Conservation (phyloP, 148 eudicot species). For the Cornus florida region DNA sequence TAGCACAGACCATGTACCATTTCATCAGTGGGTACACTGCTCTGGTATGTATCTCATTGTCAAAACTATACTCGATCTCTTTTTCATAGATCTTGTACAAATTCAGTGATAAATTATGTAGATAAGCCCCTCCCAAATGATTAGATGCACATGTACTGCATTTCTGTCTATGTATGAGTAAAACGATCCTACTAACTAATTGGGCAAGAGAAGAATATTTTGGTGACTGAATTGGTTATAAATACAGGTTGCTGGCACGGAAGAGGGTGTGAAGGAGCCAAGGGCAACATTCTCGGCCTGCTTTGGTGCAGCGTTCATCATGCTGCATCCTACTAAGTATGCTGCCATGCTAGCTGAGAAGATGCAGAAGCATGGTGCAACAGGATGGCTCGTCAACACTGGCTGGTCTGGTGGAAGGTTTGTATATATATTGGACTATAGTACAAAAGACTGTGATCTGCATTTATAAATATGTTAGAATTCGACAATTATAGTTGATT, state of each 20-base stretch:
- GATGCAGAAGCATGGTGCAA: slow-evolving; percentile 74
- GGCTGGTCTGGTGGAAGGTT: slow-evolving; percentile 90
- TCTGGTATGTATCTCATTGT: slow-evolving; percentile 34
- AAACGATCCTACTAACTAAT: no score
- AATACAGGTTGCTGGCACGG: slow-evolving; percentile 71
- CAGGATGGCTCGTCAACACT: slow-evolving; percentile 85
- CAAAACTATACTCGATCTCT: background rate
- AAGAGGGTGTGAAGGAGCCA: slow-evolving; percentile 76
- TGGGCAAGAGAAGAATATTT: background rate
- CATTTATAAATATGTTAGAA: background rate
- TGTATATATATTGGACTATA: slow-evolving; percentile 8
- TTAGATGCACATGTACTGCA: background rate
- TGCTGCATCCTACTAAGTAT: slow-evolving; percentile 81
- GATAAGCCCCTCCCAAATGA: background rate
- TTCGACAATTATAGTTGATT: background rate
- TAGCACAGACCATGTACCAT: slow-evolving; percentile 85
- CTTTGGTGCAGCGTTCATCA: slow-evolving; percentile 84
- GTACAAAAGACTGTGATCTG: background rate
- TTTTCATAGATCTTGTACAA: background rate
- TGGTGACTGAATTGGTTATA: background rate
- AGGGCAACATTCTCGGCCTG: slow-evolving; percentile 82
- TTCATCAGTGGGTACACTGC: slow-evolving; percentile 95
- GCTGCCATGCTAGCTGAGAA: slow-evolving; percentile 83
- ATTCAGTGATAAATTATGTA: background rate
- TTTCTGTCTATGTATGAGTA: no score